These are phyloP conservation scores for Mitragyna speciosa DNA, from an alignment of 257 asterid species.

Conservation along the genomic window DNA sequence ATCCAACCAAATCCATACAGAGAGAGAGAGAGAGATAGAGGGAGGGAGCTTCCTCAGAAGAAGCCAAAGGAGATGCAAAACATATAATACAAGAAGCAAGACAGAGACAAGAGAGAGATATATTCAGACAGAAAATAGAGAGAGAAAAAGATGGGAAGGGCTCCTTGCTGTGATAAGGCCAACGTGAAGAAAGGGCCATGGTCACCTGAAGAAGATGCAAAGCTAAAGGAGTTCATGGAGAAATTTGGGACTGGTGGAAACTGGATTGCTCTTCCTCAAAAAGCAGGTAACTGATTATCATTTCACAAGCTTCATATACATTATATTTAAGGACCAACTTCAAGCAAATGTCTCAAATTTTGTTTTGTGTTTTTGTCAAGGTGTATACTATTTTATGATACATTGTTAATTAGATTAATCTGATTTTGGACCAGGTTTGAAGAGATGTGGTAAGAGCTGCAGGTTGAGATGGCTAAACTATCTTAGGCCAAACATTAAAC, in stretches of 20 bases:
- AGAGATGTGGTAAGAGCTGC: slow-evolving; percentile 92
- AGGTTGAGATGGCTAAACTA: slow-evolving; percentile 91
- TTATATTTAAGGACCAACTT: not conserved
- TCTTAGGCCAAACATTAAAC: slow-evolving; percentile 79
- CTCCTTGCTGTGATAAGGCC: slow-evolving; percentile 94
- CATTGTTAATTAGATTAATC: not conserved
- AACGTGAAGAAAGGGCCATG: slow-evolving; percentile 94
- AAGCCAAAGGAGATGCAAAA: slow-evolving; percentile 15
- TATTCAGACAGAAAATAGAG: slow-evolving; percentile 20
- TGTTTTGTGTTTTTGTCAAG: not conserved
- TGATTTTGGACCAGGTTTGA: slow-evolving; percentile 49
- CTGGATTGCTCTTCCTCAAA: slow-evolving; percentile 88
- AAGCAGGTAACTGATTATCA: slow-evolving; percentile 50
- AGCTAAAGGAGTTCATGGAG: slow-evolving; percentile 73
- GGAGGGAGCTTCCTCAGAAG: slow-evolving; percentile 24
- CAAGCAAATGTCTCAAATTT: not conserved
- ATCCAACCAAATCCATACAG: slow-evolving; percentile 15
- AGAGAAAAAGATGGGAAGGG: slow-evolving; percentile 72
- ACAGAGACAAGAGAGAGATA: slow-evolving; percentile 16
- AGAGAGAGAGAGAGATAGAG: slow-evolving; percentile 23
- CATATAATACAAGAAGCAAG: slow-evolving; percentile 15
- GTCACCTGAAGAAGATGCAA: slow-evolving; percentile 96
- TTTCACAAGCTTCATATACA: not conserved
- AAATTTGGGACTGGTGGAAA: slow-evolving; percentile 79
- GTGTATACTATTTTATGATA: not conserved